Base-by-base conservation (phyloP, 2,329 filamentous ascomycete genomes). In the Rhexocercosporidium sp. region DNA sequence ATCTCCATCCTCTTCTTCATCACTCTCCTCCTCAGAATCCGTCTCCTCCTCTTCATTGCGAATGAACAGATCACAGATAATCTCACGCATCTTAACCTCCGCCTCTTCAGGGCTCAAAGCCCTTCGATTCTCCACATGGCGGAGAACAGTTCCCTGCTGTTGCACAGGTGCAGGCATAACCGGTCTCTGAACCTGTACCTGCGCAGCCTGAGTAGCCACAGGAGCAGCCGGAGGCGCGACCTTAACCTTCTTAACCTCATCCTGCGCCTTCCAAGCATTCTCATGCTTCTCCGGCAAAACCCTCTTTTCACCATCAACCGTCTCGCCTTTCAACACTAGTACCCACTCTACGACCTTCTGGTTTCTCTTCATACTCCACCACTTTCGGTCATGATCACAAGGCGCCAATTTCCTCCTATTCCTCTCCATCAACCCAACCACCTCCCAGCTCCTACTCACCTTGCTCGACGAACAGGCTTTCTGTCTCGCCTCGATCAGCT, bases 271-370 rank as follows among this genome's bases (percentile, higher is more conserved):
- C 69, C 69, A 70, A 14, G 69, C 57, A 66, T 70, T 60, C 8
- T 18, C 39, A 37, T 67, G 47, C 49, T 69, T 69, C n/a, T 20
- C 53, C 18, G 66, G 66, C 46, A 66, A 22, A 18, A 44, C 39
- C 20, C 70, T 46, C 9, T 39, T 25, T 18, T 66, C 39, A 7
- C 3, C 1, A 68, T 68, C 66, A 3, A 56, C 44, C 8, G 66
- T 66, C 49, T 70, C 54, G 1, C 67, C 67, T 27, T 44, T 64
- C 9, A 70, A 14, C 16, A 71, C 66, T 1, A 71, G 20, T 2
- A 71, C 66, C 64, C 66, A 71, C 39, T 71, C 66, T 1, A 66
- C 61, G 22, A n/a, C 20, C 29, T 49, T 60, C 66, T 66, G 37
- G 39, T 59, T 9, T n/a, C 39, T 63, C 27, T 22, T 14, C n/a